Evolutionary conservation across 768 basidiomycete genomes (phyloP).

Genomic region (Rossbeevera mucosa): DNA sequence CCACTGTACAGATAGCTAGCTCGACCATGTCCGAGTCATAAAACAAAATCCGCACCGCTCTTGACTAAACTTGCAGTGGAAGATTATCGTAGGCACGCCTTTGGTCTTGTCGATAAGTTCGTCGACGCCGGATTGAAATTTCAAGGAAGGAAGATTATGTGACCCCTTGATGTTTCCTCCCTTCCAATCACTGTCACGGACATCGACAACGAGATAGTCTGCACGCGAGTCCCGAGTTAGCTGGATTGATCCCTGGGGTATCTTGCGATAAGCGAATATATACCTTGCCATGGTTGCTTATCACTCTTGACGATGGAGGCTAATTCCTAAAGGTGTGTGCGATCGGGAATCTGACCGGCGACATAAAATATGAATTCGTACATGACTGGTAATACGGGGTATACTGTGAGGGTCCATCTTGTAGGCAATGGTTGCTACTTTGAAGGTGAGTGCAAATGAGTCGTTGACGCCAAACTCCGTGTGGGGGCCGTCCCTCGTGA

Average conservation of each 20-base stretch:
- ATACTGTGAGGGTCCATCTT: slow-evolving; percentile 17
- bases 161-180: slow-evolving; percentile 77
- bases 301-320: slow-evolving; percentile 63
- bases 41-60: slow-evolving; percentile 47
- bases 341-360: slow-evolving; percentile 8
- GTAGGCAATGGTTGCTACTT: neutral
- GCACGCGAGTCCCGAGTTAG: neutral
- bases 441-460: slow-evolving; percentile 1
- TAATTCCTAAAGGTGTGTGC: slow-evolving; percentile 50
- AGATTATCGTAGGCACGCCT: slow-evolving; percentile 59
- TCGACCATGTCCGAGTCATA: neutral
- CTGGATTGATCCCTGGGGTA: neutral
- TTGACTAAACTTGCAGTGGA: slow-evolving; percentile 79
- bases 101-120: slow-evolving; percentile 57
- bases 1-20: slow-evolving; percentile 44
- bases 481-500: neutral
- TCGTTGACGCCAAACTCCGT: slow-evolving; percentile 5
- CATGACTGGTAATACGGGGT: slow-evolving; percentile 17
- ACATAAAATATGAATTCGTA: slow-evolving; percentile 11
- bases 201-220: slow-evolving; percentile 78
- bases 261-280: slow-evolving; percentile 4
- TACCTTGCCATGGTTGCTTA: slow-evolving; percentile 46
- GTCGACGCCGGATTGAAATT: slow-evolving; percentile 55
- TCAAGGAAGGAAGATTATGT: slow-evolving; percentile 56
- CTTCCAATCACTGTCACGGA: slow-evolving; percentile 75